These are phyloP conservation scores for Allium cepa DNA, from an alignment of 106 monocot species.

Conservation along the genomic window DNA sequence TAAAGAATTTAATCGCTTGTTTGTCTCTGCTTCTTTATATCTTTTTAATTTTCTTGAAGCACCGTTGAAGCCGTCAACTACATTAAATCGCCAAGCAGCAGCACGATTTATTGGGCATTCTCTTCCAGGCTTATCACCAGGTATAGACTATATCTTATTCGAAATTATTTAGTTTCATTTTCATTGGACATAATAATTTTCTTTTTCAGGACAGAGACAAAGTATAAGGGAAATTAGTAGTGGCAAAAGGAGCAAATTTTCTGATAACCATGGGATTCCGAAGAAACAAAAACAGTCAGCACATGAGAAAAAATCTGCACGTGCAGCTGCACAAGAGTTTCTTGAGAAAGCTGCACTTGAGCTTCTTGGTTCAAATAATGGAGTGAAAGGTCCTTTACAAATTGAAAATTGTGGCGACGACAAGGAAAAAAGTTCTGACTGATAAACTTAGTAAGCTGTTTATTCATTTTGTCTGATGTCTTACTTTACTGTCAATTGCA, in stretches of 20 bases:
- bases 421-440: conserved; percentile 12
- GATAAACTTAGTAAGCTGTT: conserved; percentile 1
- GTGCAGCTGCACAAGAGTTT: conserved; percentile 74
- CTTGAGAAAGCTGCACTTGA: conserved; percentile 84
- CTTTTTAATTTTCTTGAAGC: conserved; percentile 22
- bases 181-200: neutral
- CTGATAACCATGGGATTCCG: conserved; percentile 18
- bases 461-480: conserved; percentile 6
- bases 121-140: conserved; percentile 65
- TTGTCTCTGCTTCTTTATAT: neutral
- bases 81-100: conserved; percentile 65
- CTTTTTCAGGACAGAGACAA: conserved; percentile 57
- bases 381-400: conserved; percentile 62
- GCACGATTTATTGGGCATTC: conserved; percentile 82
- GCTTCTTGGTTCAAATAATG: conserved; percentile 42
- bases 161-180: neutral
- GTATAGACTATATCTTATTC: conserved; percentile 16
- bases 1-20: neutral
- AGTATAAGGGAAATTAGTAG: conserved; percentile 57
- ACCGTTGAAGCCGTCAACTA: conserved; percentile 69
- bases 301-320: conserved; percentile 32
- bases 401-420: conserved; percentile 31
- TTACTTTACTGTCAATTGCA: neutral
- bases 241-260: conserved; percentile 16
- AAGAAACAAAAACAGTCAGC: conserved; percentile 61